Conservation (phyloP, 2,329 filamentous ascomycete species). For the Orbilia blumenaviensis region DNA sequence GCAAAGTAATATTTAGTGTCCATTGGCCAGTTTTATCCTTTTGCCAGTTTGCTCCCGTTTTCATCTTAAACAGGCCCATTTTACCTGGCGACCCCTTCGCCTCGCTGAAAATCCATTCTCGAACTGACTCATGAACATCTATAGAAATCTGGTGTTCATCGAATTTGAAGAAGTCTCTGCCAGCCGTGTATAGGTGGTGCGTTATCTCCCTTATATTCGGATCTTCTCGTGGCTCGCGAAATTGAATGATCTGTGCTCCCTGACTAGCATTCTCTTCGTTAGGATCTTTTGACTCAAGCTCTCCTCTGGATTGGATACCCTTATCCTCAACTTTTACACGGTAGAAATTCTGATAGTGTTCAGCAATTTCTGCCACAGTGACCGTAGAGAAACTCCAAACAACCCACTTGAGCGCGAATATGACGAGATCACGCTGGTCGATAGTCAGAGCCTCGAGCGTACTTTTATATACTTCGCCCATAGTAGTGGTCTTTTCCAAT, state of each 20-base stretch:
- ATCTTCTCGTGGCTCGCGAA: background rate
- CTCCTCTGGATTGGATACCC: no score
- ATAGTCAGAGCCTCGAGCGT: conserved; percentile 23
- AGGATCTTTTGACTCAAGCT: no score
- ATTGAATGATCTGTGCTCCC: no score
- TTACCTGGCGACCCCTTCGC: no score
- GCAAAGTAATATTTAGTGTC: no score
- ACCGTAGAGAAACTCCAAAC: conserved; percentile 23
- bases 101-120: no score
- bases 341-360: conserved; percentile 30
- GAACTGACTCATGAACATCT: conserved; percentile 3
- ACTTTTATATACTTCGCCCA: conserved; percentile 31
- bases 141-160: background rate
- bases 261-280: no score
- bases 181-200: conserved; percentile 4
- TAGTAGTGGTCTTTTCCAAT: conserved; percentile 14
- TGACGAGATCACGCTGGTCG: conserved; percentile 24
- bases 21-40: no score
- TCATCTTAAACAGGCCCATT: no score
- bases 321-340: background rate
- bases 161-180: conserved; percentile 12
- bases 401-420: conserved; percentile 32
- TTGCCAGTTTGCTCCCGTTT: conserved; percentile 1
- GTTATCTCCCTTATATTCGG: conserved; percentile 1
- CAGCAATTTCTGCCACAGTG: conserved; percentile 14